A percentile compares a stretch with the other conserved stretches of the same genome.
phyloP scores from a whole-genome alignment of 176 grass and related monocot genomes.

The Lolium rigidum region DNA sequence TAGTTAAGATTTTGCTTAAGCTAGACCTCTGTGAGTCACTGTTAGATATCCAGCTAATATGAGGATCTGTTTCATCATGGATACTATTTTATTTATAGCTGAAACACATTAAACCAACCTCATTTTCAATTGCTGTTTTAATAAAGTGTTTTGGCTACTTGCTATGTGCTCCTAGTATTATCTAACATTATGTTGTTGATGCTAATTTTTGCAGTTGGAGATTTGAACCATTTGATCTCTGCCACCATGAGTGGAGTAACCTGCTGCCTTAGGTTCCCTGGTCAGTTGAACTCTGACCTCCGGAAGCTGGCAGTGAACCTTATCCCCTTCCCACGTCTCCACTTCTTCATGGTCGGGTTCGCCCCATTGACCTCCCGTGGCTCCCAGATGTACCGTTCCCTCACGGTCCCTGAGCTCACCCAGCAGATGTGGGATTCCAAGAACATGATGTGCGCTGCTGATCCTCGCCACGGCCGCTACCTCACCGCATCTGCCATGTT shows the following conservation, averaged over 20 bases:
- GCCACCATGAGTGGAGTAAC: constrained; percentile 66
- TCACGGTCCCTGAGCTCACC: constrained; percentile 88
- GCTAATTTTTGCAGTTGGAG: constrained; percentile 47
- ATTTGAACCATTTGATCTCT: constrained; percentile 68
- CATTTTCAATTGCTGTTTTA: not conserved
- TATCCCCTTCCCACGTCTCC: constrained; percentile 62
- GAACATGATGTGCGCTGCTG: constrained; percentile 99
- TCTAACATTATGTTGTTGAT: not conserved
- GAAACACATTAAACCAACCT: not conserved
- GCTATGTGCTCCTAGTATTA: not conserved
- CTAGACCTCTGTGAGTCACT: too few relatives aligned
- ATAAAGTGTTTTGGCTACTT: not conserved
- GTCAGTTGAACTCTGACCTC: constrained; percentile 63
- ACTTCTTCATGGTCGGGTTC: constrained; percentile 71
- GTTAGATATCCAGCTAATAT: too few relatives aligned
- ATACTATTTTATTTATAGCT: not conserved
- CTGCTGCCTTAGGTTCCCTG: constrained; percentile 61
- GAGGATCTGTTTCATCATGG: not conserved
- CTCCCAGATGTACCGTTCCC: constrained; percentile 83
- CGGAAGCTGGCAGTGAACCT: constrained; percentile 71
- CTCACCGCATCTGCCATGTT: constrained; percentile 71
- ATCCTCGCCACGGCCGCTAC: constrained; percentile 73
- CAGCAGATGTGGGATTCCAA: constrained; percentile 99
- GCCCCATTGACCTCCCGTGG: constrained; percentile 68
- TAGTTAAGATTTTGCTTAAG: not conserved